These are phyloP conservation scores for Leccinum sublutescens DNA, from an alignment of 768 basidiomycete species.

Conservation along the genomic window DNA sequence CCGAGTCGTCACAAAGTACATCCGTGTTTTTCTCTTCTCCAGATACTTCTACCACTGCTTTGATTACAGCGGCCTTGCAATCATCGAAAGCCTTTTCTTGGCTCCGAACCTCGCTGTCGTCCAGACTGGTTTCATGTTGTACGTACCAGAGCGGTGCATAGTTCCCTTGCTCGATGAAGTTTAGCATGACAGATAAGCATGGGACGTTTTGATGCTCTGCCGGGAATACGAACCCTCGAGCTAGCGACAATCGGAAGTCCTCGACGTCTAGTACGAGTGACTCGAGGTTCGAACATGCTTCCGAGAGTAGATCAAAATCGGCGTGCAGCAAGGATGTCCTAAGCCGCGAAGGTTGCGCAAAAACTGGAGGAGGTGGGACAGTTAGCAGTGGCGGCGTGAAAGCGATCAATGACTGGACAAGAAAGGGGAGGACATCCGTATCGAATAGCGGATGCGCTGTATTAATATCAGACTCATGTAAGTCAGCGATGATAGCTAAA, in stretches of 20 bases:
- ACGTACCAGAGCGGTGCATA: slow-evolving; percentile 67
- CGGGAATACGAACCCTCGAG: slow-evolving; percentile 59
- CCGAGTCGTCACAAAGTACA: slow-evolving; percentile 70
- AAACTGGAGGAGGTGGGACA: slow-evolving; percentile 16
- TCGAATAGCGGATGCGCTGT: slow-evolving; percentile 59
- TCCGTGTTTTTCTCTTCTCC: slow-evolving; percentile 80
- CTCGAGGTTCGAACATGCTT: slow-evolving; percentile 73
- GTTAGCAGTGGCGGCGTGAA: too few relatives aligned
- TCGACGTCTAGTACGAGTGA: slow-evolving; percentile 76
- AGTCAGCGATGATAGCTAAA: background rate
- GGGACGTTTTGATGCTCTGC: slow-evolving; percentile 54
- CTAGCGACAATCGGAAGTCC: slow-evolving; percentile 69
- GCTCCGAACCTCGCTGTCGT: slow-evolving; percentile 47
- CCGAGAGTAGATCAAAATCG: slow-evolving; percentile 73
- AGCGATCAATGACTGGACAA: slow-evolving; percentile 52
- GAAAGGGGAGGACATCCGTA: slow-evolving; percentile 59
- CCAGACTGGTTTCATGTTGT: slow-evolving; percentile 32
- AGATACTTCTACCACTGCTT: slow-evolving; percentile 80
- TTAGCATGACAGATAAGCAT: slow-evolving; percentile 61
- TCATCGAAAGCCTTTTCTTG: slow-evolving; percentile 74
- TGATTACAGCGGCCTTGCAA: slow-evolving; percentile 84
- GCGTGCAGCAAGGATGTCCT: slow-evolving; percentile 50
- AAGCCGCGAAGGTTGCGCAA: slow-evolving; percentile 40
- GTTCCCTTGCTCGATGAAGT: slow-evolving; percentile 71
- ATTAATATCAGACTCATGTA: slow-evolving; percentile 3